Evolutionary conservation across 192 early-diverging fungal genomes (phyloP).

Genomic region (Neocallimastix lanati): DNA sequence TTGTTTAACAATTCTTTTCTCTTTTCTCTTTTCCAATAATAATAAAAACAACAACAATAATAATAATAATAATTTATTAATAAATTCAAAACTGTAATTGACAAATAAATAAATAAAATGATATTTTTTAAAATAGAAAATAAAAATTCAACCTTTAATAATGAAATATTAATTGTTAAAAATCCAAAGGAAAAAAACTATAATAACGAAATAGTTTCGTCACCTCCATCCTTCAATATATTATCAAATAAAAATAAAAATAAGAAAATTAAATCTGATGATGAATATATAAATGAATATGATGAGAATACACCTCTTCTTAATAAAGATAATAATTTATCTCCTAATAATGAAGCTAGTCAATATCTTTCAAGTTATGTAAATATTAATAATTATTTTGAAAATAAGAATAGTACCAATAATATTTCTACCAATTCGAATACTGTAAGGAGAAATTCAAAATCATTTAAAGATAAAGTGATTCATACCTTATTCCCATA

Average conservation of each 20-base stretch:
- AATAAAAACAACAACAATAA: too few species aligned
- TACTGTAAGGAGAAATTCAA: neutral
- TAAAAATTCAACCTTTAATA: neutral
- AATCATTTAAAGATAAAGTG: neutral
- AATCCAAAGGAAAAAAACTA: neutral
- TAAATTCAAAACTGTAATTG: too few species aligned
- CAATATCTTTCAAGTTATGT: neutral
- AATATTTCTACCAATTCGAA: neutral
- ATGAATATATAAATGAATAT: neutral
- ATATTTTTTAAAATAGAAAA: neutral
- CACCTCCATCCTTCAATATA: neutral
- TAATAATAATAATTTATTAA: too few species aligned
- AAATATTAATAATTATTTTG: neutral
- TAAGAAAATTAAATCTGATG: neutral
- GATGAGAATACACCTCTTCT: neutral
- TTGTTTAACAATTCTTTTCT: too few species aligned
- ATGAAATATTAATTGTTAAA: neutral
- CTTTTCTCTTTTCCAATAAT: too few species aligned
- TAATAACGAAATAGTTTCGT: neutral
- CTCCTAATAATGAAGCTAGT: neutral
- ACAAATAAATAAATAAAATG: too few species aligned
- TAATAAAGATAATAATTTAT: neutral
- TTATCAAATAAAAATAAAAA: neutral
- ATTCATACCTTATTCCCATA: neutral
- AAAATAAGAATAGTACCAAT: neutral